Evolutionary conservation across 2,329 filamentous ascomycete genomes (phyloP).

Genomic region (Ceratocystis ficicola): DNA sequence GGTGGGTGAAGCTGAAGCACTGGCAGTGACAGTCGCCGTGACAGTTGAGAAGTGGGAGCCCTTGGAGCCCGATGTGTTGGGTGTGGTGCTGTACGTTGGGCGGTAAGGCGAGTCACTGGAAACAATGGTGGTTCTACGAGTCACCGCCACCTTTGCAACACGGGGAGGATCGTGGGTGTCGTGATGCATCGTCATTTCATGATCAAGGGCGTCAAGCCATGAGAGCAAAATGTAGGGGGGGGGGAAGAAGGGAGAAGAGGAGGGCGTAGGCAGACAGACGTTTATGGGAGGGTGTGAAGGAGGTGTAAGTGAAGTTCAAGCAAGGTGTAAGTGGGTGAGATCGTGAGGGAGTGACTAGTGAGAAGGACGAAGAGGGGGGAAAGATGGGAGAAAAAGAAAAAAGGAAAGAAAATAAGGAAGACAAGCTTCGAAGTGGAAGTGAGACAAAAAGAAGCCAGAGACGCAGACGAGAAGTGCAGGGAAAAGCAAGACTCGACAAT

Average conservation of each 20-base stretch:
- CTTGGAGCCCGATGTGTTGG: slow-evolving; percentile 9
- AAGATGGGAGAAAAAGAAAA: neutral
- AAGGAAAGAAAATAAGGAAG: neutral
- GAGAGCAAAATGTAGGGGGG: neutral
- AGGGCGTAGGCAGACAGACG: neutral
- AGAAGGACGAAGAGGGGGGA: neutral
- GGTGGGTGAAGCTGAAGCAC: neutral
- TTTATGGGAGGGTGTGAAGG: neutral
- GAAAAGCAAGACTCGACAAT: neutral
- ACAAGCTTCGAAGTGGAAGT: slow-evolving; percentile 4
- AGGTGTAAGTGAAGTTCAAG: neutral
- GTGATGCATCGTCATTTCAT: slow-evolving; percentile 18
- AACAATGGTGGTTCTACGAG: slow-evolving; percentile 18
- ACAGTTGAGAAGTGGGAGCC: slow-evolving; percentile 3
- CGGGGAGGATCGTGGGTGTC: slow-evolving; percentile 13
- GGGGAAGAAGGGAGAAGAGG: neutral
- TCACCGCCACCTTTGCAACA: slow-evolving; percentile 5
- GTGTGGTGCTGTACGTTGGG: slow-evolving; percentile 20
- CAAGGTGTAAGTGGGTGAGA: neutral
- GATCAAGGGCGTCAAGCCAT: slow-evolving; percentile 12
- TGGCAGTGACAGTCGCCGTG: neutral
- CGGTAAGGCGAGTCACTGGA: slow-evolving; percentile 15
- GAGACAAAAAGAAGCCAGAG: neutral
- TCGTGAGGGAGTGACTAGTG: neutral
- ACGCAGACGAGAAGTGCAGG: neutral